Base-by-base conservation (phyloP, 352 stramenopile species). In the Phytophthora foliorum region DNA sequence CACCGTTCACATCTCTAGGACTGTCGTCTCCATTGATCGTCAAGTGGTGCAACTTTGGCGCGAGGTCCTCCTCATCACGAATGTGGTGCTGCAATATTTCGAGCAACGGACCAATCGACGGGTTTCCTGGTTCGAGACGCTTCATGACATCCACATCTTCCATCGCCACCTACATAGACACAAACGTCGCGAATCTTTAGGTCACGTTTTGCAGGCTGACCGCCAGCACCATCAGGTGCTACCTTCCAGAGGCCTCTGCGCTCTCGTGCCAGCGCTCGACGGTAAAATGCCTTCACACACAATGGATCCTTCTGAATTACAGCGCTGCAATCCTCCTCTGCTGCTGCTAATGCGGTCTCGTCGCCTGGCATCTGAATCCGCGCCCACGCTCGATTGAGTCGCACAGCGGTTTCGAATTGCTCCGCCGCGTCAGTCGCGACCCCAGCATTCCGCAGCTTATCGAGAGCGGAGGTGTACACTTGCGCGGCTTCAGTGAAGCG, bases 211-310 rank as follows among this genome's bases (percentile, higher is more conserved):
- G 36, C 14, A 41, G 3, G n/a, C n/a, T n/a, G n/a, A n/a, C n/a
- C n/a, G n/a, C n/a, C n/a, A n/a, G n/a, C n/a, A 41, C 11, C 13
- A 17, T n/a, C n/a, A n/a, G n/a, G 16, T 42, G 19, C 13, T 65
- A 91, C 81, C 77, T 77, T 75, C 14, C 76, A 62, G 22, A 96
- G 81, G 14, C 82, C 83, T 39, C 98, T 57, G 25, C 80, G 84
- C 31, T 95, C 81, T 52, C 83, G 72, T 7, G 88, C 91, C 16
- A 95, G 48, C 1, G 92, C 92, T 29, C 93, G 79, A 8, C 96
- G 78, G 62, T 98, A 99, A 6, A 94, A 75, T 0, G 92, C 94
- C 74, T 99, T 99, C 31, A 98, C 79, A 65, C 93, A 92, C 4
- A 48, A 60, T 0, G 66, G n/a, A 16, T 98, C 83, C 25, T 84